phyloP scores from a whole-genome alignment of 441 rosid genomes.

The Gossypium lobatum region DNA sequence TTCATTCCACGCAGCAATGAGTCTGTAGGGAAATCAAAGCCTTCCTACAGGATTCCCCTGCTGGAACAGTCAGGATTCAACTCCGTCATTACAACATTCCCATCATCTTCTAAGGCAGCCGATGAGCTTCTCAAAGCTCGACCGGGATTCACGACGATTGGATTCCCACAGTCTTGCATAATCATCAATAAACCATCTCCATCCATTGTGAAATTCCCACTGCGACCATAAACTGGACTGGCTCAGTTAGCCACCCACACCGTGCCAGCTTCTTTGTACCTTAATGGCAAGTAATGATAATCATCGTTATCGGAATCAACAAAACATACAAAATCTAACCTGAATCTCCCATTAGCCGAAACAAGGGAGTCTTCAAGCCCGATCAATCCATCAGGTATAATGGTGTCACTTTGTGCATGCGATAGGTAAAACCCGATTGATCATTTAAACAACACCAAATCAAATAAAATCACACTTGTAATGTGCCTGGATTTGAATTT shows the following conservation, averaged over 20 bases:
- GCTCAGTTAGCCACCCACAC: conserved; percentile 31
- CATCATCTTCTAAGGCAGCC: conserved; percentile 1
- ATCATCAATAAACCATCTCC: conserved; percentile 20
- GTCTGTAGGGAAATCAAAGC: conserved; percentile 33
- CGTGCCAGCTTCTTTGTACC: not conserved
- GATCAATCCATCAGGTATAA: not conserved
- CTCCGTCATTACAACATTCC: not conserved
- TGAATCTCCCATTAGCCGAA: conserved; percentile 4
- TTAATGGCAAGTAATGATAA: conserved; percentile 15
- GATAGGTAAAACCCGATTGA: not conserved
- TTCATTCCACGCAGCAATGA: conserved; percentile 33
- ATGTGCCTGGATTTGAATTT: too few relatives aligned
- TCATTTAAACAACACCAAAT: too few relatives aligned
- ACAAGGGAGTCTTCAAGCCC: not conserved
- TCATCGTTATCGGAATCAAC: not conserved
- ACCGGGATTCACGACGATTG: not conserved
- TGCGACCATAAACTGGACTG: conserved; percentile 12
- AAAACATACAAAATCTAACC: not conserved
- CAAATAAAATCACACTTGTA: too few relatives aligned
- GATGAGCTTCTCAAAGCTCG: conserved; percentile 3
- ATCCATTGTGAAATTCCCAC: conserved; percentile 21
- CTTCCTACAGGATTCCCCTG: conserved; percentile 27
- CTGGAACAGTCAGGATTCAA: conserved; percentile 1
- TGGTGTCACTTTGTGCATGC: conserved; percentile 2
- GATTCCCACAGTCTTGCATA: not conserved